phyloP scores from a whole-genome alignment of 2,329 filamentous ascomycete genomes.

The Septoria petroselini region DNA sequence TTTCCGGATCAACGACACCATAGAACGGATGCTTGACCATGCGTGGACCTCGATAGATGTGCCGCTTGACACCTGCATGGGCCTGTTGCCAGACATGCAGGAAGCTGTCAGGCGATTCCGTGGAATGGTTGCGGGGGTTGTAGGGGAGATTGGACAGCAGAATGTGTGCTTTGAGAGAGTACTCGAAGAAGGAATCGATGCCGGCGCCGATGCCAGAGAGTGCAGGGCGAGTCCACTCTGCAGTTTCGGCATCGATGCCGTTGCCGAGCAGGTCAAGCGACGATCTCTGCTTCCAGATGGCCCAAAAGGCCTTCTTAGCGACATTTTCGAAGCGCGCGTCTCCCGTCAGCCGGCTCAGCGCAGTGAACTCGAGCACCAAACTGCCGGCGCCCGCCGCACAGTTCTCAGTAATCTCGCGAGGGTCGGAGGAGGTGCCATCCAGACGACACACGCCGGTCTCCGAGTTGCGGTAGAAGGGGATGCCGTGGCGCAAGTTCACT shows the following conservation, averaged over 20 bases:
- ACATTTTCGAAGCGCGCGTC: slow-evolving; percentile 84
- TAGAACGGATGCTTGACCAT: slow-evolving; percentile 85
- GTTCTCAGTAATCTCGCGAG: slow-evolving; percentile 82
- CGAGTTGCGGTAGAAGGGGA: slow-evolving; percentile 75
- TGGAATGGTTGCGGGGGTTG: slow-evolving; percentile 55
- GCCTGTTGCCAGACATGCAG: slow-evolving; percentile 79
- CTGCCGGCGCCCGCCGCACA: slow-evolving; percentile 97
- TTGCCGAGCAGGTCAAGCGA: slow-evolving; percentile 83
- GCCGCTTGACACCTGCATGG: slow-evolving; percentile 81
- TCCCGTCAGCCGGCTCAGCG: slow-evolving; percentile 81
- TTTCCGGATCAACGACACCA: slow-evolving; percentile 82
- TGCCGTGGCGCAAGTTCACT: slow-evolving; percentile 85
- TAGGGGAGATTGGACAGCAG: slow-evolving; percentile 69
- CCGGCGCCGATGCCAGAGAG: slow-evolving; percentile 95
- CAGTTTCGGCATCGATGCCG: slow-evolving; percentile 87
- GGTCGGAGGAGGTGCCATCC: slow-evolving; percentile 44
- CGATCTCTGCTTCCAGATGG: slow-evolving; percentile 87
- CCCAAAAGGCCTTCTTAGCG: slow-evolving; percentile 92
- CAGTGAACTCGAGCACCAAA: slow-evolving; percentile 87
- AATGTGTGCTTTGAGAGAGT: slow-evolving; percentile 91
- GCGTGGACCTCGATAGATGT: slow-evolving; percentile 71
- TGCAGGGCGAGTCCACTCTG: slow-evolving; percentile 74
- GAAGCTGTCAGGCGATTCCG: slow-evolving; percentile 68
- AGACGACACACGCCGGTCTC: slow-evolving; percentile 47
- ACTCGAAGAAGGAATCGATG: slow-evolving; percentile 98